Percentiles rank a stretch among this genome's conserved stretches.
Conservation (phyloP, 2,329 filamentous ascomycete species). For the Ophiostoma himal-ulmi region DNA sequence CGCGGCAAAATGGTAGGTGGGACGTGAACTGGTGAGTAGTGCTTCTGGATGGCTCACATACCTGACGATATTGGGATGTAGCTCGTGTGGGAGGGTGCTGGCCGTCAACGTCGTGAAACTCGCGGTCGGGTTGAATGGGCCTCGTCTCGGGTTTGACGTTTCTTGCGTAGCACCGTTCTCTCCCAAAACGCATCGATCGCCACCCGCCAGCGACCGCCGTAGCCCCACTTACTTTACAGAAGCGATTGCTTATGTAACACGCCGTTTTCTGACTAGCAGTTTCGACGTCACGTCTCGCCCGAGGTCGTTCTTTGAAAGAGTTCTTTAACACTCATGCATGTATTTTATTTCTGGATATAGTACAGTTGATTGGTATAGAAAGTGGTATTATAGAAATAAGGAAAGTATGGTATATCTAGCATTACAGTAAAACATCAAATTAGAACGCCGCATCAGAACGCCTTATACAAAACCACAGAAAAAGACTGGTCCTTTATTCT, state of each 20-base stretch:
- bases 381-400: background rate
- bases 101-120: background rate
- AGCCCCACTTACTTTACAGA: background rate
- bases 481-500: too few relatives aligned
- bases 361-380: background rate
- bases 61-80: background rate
- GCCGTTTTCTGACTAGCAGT: background rate
- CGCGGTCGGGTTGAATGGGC: background rate
- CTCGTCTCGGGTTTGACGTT: background rate
- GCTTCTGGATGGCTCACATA: background rate
- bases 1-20: background rate
- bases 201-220: background rate
- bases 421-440: background rate
- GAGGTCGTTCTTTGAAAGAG: background rate
- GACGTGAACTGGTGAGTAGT: background rate
- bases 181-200: constrained; percentile 4
- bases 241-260: background rate
- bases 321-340: background rate
- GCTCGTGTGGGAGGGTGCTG: background rate
- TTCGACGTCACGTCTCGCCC: background rate
- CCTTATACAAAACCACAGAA: background rate
- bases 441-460: background rate
- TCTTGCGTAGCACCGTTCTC: background rate
- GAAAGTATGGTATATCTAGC: background rate
- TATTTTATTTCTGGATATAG: too few relatives aligned